Evolutionary conservation across 2,329 filamentous ascomycete species (phyloP), one percentile per base, ranked within the genome.

Genomic region (Aspergillus sp.): DNA sequence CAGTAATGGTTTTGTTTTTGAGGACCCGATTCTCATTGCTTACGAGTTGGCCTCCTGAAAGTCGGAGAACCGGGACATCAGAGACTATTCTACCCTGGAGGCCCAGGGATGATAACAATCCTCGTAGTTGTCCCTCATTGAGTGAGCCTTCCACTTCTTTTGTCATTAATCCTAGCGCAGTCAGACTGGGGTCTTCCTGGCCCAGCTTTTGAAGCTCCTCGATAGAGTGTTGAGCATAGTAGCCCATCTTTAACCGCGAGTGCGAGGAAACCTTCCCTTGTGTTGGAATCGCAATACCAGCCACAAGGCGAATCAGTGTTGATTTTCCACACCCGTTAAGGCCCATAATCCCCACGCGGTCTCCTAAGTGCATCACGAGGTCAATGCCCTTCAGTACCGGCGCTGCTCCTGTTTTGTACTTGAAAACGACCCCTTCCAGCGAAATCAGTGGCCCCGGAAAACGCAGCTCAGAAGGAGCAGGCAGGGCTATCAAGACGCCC

Each of bases 301-400:
- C 85, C 2, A 93, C 81, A 4, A 93, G 76, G 48, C 84, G 86
- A 57, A 93, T 80, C 9, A 96, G 78, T 0, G 91, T 95, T 1
- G 89, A 91, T 72, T 96, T 96, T 2, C 91, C 91, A 0, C 85
- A 84, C 1, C 91, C 91, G 69, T 96, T 96, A 43, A 95, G 79
- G 0, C 91, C 91, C 22, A 91, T 80, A 41, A 96, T 81, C 0
- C 89, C 91, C 22, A 93, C 78, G 1, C 90, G 83, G 61, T 91
- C 89, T 9, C 90, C 89, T 70, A 86, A 84, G 57, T 89, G 83
- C 12, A 96, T 82, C 0, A 87, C 87, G 12, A 96, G 74, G 49
- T 81, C 84, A 30, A 93, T 74, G 8, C 86, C 84, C 20, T 85
- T 81, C 15, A 95, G 71, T 9, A 88, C 78, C 1, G 75, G 67